Evolutionary conservation across 2,329 filamentous ascomycete species (phyloP), one percentile per base, ranked within the genome.

Genomic region (Fusarium nisikadoi): DNA sequence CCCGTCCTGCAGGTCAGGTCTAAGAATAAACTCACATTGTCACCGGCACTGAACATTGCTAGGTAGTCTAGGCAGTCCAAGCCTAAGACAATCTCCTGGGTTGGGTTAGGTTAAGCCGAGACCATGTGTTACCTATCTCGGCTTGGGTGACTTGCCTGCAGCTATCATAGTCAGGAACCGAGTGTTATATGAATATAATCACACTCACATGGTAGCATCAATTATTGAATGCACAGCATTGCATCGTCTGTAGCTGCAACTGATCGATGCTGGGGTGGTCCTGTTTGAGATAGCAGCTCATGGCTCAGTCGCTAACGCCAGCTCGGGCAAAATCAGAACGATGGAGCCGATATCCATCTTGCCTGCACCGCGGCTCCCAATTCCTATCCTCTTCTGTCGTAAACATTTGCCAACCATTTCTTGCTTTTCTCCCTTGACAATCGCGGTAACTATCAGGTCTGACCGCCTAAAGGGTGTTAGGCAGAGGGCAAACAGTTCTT

Each of bases 371-470:
- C 19, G 25, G 7, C 19, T 61, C 35, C 31, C 27, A 60, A 36
- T 20, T 23, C 23, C 49, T 13, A 19, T 39, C 17, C 12, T 54
- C 41, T 33, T 43, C 52, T 58, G 16, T 19, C 27, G 42, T 25
- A 27, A 29, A 56, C 20, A 35, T 45, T 45, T 49, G 54, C 38
- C 47, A 11, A n/a, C 35, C 27, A 23, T 45, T 41, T 39, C 33
- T 49, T 61, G 52, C 49, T 25, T 71, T 43, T 56, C 43, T 53
- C 53, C 50, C 62, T 71, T 73, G 74, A 74, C 64, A 65, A 72
- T 69, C 56, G 55, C 46, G 56, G 62, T 65, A 54, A 45, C 42
- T 67, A 66, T 77, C 64, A 69, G 76, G 76, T 75, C 76, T 78
- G 76, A 78, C 76, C 76, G 76, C 76, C 56, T 57, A 46, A 41